Evolutionary conservation across 345 rosid genomes (phyloP), one percentile per base, ranked within the genome.

Genomic region (Populus ilicifolia): DNA sequence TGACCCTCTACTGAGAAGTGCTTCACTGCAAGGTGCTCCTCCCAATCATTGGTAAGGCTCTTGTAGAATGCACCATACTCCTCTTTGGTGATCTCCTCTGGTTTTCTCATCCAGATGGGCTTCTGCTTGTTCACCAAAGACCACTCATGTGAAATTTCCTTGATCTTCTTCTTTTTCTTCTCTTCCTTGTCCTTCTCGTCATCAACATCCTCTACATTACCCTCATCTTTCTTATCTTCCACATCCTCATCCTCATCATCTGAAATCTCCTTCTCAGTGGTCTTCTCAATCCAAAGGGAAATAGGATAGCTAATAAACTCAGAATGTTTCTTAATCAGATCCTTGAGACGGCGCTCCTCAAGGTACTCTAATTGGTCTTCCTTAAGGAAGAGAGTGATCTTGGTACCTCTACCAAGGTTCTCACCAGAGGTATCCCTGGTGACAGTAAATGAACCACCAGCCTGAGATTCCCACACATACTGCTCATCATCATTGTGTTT

Each of bases 191-290:
- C 82, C 56, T 80, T 75, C 33, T 80, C 83, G 50, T 80, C 83
- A 54, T 80, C 83, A 16, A 80, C 83, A 44, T 80, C 83, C 72
- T 80, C 83, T 16, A 80, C 83, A 27, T 75, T 72, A 8, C 83
- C 83, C 50, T 80, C 82, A 1, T 80, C 79, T 69, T 80, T 75
- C 67, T 80, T 79, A 8, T 75, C 75, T 50, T 74, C 82, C 56
- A 75, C 83, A 44, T 80, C 83, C 46, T 80, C 83, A 48, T 80
- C 83, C 38, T 80, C 83, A 11, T 75, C 83, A 65, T 80, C 83
- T 71, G 76, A 71, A 17, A 78, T 78, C 17, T 78, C 80, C 80
- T 78, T 78, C 69, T 78, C 80, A 8, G 76, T 78, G 18, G 80
- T 78, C 71, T 78, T 78, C 66, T 78, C 80, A 52, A 72, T 71